Percentiles rank a stretch among this genome's conserved stretches.
Evolutionary conservation across 2,329 filamentous ascomycete genomes (phyloP).

Genomic region (Achaetomium macrosporum): DNA sequence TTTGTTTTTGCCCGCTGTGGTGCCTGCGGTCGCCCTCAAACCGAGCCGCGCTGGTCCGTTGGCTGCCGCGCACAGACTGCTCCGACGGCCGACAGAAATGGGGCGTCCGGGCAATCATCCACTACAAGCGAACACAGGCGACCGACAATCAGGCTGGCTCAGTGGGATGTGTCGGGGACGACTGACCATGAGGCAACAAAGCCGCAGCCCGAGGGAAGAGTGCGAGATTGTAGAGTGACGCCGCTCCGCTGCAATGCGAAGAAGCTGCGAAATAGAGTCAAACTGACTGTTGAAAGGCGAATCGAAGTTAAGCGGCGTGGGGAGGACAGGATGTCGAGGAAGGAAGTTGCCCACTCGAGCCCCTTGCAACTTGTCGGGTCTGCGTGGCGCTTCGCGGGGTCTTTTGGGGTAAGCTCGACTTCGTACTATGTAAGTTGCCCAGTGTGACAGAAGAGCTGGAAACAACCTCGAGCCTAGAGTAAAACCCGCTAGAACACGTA

Average conservation of each 20-base stretch:
- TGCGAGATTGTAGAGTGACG: background rate
- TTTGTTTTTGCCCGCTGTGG: background rate
- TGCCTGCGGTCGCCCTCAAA: background rate
- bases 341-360: background rate
- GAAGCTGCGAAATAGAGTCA: background rate
- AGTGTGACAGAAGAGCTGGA: no score
- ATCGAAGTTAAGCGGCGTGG: background rate
- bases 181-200: constrained; percentile 32
- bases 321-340: background rate
- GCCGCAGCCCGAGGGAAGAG: constrained; percentile 4
- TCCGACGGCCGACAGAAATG: background rate
- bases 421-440: no score
- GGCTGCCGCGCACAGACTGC: no score
- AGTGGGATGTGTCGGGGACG: constrained; percentile 1
- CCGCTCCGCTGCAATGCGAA: background rate
- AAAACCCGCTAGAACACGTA: no score
- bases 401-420: background rate
- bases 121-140: background rate
- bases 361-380: background rate
- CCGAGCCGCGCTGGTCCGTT: no score
- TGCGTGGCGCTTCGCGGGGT: background rate
- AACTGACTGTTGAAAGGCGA: background rate
- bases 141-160: background rate
- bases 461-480: no score
- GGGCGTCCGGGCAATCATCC: background rate